A percentile compares a stretch with the other conserved stretches of the same genome.
Conservation (phyloP, 78 protist species). For the Dictyostelium citrinum region DNA sequence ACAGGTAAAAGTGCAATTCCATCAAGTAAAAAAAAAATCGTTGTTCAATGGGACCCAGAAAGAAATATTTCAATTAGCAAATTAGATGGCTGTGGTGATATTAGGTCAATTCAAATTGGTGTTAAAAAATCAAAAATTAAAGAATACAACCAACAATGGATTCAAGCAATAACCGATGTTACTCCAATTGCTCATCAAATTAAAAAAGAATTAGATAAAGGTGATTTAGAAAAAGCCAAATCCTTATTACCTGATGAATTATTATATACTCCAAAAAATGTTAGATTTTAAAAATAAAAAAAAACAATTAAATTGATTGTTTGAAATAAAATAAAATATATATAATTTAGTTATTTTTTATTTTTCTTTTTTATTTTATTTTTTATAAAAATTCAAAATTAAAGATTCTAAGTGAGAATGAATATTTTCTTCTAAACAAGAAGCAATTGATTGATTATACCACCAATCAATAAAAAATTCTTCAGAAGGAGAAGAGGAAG, state of each 20-base stretch:
- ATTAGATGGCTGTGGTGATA: slow-evolving; percentile 3
- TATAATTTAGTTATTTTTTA: too few relatives aligned
- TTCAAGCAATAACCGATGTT: slow-evolving; percentile 13
- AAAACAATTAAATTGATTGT: neutral
- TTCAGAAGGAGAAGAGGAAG: neutral
- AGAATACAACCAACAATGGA: slow-evolving; percentile 34
- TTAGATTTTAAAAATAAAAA: neutral
- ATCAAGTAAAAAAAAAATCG: neutral
- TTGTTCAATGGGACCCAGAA: slow-evolving; percentile 68
- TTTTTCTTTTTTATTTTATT: too few relatives aligned
- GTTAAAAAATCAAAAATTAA: neutral
- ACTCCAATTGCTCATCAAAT: slow-evolving; percentile 2
- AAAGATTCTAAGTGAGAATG: neutral
- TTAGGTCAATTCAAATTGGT: slow-evolving; percentile 47
- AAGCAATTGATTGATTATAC: neutral
- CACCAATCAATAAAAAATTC: slow-evolving; percentile 8
- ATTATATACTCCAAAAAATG: slow-evolving; percentile 13
- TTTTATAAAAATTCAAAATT: neutral
- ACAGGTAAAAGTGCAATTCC: neutral
- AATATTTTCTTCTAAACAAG: neutral
- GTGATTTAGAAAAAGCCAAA: slow-evolving; percentile 23
- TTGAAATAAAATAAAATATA: too few relatives aligned
- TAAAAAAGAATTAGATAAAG: neutral
- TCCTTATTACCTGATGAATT: slow-evolving; percentile 30
- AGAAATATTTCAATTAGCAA: neutral